A percentile compares a stretch with the other conserved stretches of the same genome.
Conservation (phyloP, 2,329 filamentous ascomycete species). For the Aspergillus pseudoterreus region DNA sequence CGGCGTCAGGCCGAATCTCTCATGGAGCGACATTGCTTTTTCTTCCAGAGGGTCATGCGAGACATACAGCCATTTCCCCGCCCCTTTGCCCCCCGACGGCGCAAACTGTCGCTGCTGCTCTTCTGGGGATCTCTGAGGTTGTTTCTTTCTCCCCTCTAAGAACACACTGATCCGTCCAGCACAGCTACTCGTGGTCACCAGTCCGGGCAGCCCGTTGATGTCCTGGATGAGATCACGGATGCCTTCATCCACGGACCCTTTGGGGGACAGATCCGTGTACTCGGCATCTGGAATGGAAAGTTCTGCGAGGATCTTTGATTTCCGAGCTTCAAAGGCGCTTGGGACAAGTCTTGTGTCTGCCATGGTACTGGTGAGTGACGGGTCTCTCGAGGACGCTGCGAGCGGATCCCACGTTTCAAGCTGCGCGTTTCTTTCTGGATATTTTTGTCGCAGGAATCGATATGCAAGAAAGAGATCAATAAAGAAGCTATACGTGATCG, state of each 20-base stretch:
- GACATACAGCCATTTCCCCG: constrained; percentile 80
- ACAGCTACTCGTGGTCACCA: constrained; percentile 92
- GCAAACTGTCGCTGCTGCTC: constrained; percentile 41
- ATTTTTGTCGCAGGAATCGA: not conserved
- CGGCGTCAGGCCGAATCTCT: constrained; percentile 43
- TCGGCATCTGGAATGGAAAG: constrained; percentile 65
- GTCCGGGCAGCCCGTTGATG: constrained; percentile 70
- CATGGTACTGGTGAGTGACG: no score
- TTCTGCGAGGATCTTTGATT: constrained; percentile 67
- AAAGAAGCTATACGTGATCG: not conserved
- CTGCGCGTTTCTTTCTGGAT: not conserved
- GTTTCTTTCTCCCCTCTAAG: constrained; percentile 66
- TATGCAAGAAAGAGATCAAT: not conserved
- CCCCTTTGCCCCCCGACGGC: constrained; percentile 78
- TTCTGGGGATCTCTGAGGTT: constrained; percentile 9
- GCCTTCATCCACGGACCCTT: constrained; percentile 77
- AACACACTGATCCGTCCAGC: constrained; percentile 85
- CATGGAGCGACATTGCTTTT: constrained; percentile 25
- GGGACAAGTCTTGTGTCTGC: constrained; percentile 17
- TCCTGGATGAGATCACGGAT: constrained; percentile 73
- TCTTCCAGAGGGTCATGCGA: constrained; percentile 68
- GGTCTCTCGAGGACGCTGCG: no score
- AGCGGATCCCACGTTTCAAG: not conserved
- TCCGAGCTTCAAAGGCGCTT: constrained; percentile 56
- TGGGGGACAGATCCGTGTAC: constrained; percentile 82